Base-by-base conservation (phyloP, 139 green algal species). In the Edaphochlamys debaryana region DNA sequence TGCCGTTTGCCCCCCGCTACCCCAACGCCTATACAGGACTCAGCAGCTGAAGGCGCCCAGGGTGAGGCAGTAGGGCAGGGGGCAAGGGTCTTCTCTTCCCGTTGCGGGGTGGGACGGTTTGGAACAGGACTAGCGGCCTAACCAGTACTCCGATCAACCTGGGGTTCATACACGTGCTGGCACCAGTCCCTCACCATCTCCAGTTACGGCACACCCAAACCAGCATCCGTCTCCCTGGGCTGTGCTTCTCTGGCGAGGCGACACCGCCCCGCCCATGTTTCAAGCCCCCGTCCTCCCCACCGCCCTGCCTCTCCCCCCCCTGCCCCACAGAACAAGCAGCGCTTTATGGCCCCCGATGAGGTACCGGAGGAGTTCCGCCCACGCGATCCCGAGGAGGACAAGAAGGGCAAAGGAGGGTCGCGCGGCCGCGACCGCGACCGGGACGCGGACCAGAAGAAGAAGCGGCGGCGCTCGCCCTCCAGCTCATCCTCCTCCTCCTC, bases 21-120 rank as follows among this genome's bases (percentile, higher is more conserved):
- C n/a, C n/a, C n/a, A n/a, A n/a, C n/a, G n/a, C n/a, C n/a, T n/a
- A n/a, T n/a, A n/a, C n/a, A 79, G 92, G 27, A 95, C 93, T 20
- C 91, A 96, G 85, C 93, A 96, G 86, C 85, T 96, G 40, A 87
- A 90, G 34, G 90, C 95, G 62, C 93, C 22, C 4, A 63, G 17
- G 20, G 22, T 29, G 54, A n/a, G n/a, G n/a, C n/a, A 30, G 54
- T 30, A 19, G 48, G 27, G 60, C 19, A 38, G n/a, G n/a, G n/a
- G 37, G 48, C 19, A 19, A 27, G 29, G 22, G 11, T 38, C n/a
- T 50, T 13, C 34, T 37, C 22, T 62, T n/a, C n/a, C n/a, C n/a
- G n/a, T n/a, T n/a, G n/a, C n/a, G n/a, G n/a, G n/a, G n/a, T n/a
- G n/a, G n/a, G n/a, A n/a, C n/a, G n/a, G n/a, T n/a, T n/a, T n/a